These are phyloP conservation scores for Harringtonia lauricola DNA, from an alignment of 2,329 filamentous ascomycete genomes.

Conservation along the genomic window DNA sequence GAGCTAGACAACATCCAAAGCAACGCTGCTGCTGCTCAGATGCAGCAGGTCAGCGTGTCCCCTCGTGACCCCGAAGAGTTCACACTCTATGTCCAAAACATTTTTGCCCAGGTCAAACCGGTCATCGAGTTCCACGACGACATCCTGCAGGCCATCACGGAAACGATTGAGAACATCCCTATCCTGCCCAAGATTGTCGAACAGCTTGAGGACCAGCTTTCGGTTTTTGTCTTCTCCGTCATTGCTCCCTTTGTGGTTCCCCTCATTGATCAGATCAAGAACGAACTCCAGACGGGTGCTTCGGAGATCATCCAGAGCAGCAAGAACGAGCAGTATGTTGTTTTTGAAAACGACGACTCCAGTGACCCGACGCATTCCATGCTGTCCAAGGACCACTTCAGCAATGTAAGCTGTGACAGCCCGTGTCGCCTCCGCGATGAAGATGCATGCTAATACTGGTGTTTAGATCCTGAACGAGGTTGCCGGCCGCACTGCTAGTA, in stretches of 20 bases:
- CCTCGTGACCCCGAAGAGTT: constrained; percentile 77
- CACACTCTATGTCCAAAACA: constrained; percentile 61
- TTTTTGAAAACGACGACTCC: constrained; percentile 68
- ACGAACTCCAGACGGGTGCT: constrained; percentile 75
- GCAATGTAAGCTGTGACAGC: constrained; percentile 44
- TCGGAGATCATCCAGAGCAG: constrained; percentile 81
- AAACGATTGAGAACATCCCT: constrained; percentile 75
- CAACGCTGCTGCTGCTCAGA: constrained; percentile 63
- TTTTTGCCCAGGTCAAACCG: constrained; percentile 74
- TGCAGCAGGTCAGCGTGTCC: constrained; percentile 62
- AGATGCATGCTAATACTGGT: too few relatives aligned
- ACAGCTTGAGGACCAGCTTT: constrained; percentile 77
- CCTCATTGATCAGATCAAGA: constrained; percentile 76
- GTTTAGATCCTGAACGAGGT: constrained; percentile 63
- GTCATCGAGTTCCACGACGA: constrained; percentile 87
- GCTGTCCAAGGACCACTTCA: constrained; percentile 93
- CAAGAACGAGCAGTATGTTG: constrained; percentile 71
- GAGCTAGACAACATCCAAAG: constrained; percentile 72
- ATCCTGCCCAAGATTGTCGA: constrained; percentile 76
- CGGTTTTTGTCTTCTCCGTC: constrained; percentile 82
- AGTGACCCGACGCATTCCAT: constrained; percentile 88
- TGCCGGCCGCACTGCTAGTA: constrained; percentile 70
- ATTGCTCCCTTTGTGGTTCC: constrained; percentile 82
- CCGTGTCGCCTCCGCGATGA: too few relatives aligned
- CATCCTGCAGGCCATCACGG: constrained; percentile 66